A percentile compares a stretch with the other conserved stretches of the same genome.
These are phyloP conservation scores for Prunus yedoensis DNA, from an alignment of 331 rosid genomes.

Conservation along the genomic window DNA sequence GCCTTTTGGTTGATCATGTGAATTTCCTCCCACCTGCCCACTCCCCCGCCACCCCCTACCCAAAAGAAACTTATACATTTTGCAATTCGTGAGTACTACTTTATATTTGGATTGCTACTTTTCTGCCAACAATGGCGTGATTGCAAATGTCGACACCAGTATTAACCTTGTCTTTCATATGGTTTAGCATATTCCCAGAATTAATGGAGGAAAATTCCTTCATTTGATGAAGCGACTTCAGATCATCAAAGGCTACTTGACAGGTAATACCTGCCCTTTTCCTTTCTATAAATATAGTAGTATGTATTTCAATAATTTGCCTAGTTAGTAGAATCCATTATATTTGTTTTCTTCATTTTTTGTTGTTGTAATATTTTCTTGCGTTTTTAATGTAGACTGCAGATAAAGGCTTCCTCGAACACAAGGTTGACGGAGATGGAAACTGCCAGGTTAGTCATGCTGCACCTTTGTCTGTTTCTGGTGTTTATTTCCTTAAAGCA, in stretches of 20 bases:
- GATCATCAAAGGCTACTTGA: constrained; percentile 83
- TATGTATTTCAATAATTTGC: not conserved
- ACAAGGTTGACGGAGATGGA: constrained; percentile 75
- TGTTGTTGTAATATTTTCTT: not conserved
- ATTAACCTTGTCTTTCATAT: not conserved
- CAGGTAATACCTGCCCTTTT: constrained; percentile 47
- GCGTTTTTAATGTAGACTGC: constrained; percentile 52
- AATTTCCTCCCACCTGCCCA: not conserved
- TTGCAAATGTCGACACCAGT: not conserved
- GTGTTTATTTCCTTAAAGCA: not conserved
- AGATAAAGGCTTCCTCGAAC: constrained; percentile 59
- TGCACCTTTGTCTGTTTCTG: constrained; percentile 10
- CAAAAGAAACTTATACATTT: not conserved
- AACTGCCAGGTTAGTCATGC: constrained; percentile 77
- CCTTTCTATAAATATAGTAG: constrained; percentile 11
- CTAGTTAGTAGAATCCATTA: not conserved
- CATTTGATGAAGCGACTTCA: constrained; percentile 76
- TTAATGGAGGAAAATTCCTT: constrained; percentile 90
- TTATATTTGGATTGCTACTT: constrained; percentile 5
- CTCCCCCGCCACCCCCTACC: not conserved
- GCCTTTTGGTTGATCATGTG: not conserved
- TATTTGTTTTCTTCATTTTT: not conserved
- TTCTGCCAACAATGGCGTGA: not conserved
- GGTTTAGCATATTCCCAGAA: constrained; percentile 82
- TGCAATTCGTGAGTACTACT: not conserved